Evolutionary conservation across 2,329 filamentous ascomycete genomes (phyloP).

Genomic region (Aureobasidium sp.): DNA sequence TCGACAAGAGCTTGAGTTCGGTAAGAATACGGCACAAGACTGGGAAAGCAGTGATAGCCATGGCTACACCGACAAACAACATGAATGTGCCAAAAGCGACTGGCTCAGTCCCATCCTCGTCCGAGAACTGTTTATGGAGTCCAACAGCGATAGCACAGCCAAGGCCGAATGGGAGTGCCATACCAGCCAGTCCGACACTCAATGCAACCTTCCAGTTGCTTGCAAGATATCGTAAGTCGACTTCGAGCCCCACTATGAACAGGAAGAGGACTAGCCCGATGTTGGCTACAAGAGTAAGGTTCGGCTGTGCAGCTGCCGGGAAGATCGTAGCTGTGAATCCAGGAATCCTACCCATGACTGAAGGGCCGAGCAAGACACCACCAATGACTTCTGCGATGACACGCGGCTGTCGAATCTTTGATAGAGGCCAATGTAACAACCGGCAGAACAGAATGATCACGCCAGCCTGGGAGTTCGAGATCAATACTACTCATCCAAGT

Average conservation of each 20-base stretch:
- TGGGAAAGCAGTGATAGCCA: slow-evolving; percentile 85
- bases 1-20: slow-evolving; percentile 77
- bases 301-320: slow-evolving; percentile 64
- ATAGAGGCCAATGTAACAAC: slow-evolving; percentile 67
- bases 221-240: slow-evolving; percentile 68
- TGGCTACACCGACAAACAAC: slow-evolving; percentile 84
- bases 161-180: slow-evolving; percentile 75
- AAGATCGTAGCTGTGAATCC: slow-evolving; percentile 73
- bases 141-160: slow-evolving; percentile 76
- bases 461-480: slow-evolving; percentile 44
- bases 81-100: slow-evolving; percentile 57
- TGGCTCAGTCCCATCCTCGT: slow-evolving; percentile 48
- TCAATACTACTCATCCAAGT: neutral
- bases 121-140: slow-evolving; percentile 65
- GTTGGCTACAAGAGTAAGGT: slow-evolving; percentile 71
- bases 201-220: slow-evolving; percentile 75
- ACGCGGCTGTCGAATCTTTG: slow-evolving; percentile 68
- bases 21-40: slow-evolving; percentile 91
- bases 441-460: slow-evolving; percentile 72
- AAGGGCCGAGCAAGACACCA: slow-evolving; percentile 79
- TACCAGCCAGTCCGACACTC: slow-evolving; percentile 70
- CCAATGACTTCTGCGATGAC: slow-evolving; percentile 81
- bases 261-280: slow-evolving; percentile 77
- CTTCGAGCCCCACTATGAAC: slow-evolving; percentile 82
- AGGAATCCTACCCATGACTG: slow-evolving; percentile 79